Base-by-base conservation (phyloP, 2,329 filamentous ascomycete genomes). In the Neonectria hederae region DNA sequence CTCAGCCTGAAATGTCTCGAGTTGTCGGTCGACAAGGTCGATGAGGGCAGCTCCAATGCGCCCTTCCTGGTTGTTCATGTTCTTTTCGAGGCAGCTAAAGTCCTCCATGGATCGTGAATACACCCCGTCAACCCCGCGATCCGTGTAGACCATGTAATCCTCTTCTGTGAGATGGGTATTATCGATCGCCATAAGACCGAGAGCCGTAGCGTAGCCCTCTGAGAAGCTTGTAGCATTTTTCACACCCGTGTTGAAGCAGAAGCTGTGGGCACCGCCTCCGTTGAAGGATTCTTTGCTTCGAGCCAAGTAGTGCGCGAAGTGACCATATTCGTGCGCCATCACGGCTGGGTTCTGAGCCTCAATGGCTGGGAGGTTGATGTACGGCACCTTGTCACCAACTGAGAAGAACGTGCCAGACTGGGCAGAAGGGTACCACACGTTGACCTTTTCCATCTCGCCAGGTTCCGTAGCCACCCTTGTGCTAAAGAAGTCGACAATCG, bases 261-360 rank as follows among this genome's bases (percentile, higher is more conserved):
- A 26, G 6, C 13, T 26, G 46, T 49, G 46, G 4, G 7, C 24
- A 11, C 52, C 52, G 13, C 52, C 52, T 17, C 52, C 52, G 21
- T 43, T 19, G 21, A 54, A 54, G 14, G 13, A 11, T 9, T 22
- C 52, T 13, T 54, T 54, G 19, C 38, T 24, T 9, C 52, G 52
- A 17, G 52, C 52, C 6, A 54, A 7, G 30, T 40, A 54, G 32
- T 54, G 52, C 35, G 52, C 52, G 4, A 40, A 54, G 30, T 54
- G 52, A 9, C 52, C 52, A 24, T 40, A 54, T 19, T 54, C 52
- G 19, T 54, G 52, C 6, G 52, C 52, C 52, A 54, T 54, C 6
- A 54, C 52, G 35, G 35, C 14, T 14, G 52, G 52, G 24, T 54
- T 43, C 35, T 42, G 32, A 8, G 52, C 52, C 21, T 54, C 30